Percentiles rank a stretch among this genome's conserved stretches.
phyloP scores from a whole-genome alignment of 768 basidiomycete genomes.

The Fomitopsis serialis region DNA sequence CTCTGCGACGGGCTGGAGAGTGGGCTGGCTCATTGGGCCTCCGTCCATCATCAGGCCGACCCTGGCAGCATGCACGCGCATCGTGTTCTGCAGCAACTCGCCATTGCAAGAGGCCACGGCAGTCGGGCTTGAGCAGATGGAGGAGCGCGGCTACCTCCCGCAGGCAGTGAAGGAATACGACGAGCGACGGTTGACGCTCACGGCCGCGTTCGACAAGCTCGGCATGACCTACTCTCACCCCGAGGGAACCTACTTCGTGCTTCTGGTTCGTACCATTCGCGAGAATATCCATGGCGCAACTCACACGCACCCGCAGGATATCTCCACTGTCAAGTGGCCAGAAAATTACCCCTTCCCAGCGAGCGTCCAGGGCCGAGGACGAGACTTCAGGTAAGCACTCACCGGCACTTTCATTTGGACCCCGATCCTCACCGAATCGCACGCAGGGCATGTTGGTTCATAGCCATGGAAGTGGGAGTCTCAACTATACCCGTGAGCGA shows the following conservation, averaged over 20 bases:
- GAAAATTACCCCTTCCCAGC: conserved; percentile 80
- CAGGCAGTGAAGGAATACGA: conserved; percentile 71
- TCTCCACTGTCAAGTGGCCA: conserved; percentile 73
- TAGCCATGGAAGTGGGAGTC: conserved; percentile 84
- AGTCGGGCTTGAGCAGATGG: conserved; percentile 78
- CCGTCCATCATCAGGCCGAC: conserved; percentile 77
- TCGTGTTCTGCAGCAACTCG: conserved; percentile 93
- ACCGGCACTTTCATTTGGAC: background rate
- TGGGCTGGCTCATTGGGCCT: conserved; percentile 95
- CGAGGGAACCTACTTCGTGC: conserved; percentile 87
- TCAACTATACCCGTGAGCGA: conserved; percentile 95
- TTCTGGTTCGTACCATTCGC: conserved; percentile 51
- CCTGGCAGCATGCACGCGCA: conserved; percentile 86
- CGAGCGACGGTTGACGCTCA: conserved; percentile 72
- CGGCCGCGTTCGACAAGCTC: conserved; percentile 73
- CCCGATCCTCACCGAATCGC: too few species aligned
- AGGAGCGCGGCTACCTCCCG: conserved; percentile 69
- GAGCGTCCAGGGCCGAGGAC: conserved; percentile 70
- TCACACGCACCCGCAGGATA: conserved; percentile 45
- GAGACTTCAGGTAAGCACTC: conserved; percentile 71
- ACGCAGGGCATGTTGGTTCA: conserved; percentile 90
- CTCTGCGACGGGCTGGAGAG: conserved; percentile 95
- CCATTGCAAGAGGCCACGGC: conserved; percentile 94
- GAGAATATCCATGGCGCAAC: background rate
- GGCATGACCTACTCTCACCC: conserved; percentile 85